These are phyloP conservation scores for Yamadazyma olivae DNA, from an alignment of 805 yeast species.

Conservation along the genomic window DNA sequence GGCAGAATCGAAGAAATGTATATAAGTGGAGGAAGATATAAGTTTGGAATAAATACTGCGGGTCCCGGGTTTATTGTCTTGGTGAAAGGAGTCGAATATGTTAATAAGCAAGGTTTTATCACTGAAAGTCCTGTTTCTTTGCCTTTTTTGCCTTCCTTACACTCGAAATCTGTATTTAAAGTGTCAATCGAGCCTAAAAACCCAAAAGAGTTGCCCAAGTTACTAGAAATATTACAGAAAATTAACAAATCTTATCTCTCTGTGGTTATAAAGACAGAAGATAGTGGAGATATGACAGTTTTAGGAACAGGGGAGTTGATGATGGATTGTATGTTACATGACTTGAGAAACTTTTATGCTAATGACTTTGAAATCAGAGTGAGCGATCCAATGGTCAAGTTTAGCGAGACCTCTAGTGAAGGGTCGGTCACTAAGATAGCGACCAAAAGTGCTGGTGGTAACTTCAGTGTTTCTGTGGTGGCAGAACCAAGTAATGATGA, in stretches of 20 bases:
- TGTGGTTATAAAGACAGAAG: constrained; percentile 69
- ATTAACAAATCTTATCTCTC: constrained; percentile 65
- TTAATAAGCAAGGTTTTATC: constrained; percentile 63
- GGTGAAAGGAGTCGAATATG: constrained; percentile 58
- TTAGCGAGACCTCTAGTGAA: constrained; percentile 72
- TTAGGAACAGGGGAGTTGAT: constrained; percentile 86
- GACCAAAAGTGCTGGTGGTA: constrained; percentile 52
- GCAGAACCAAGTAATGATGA: constrained; percentile 72
- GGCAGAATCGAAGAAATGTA: constrained; percentile 43
- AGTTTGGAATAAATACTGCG: constrained; percentile 49
- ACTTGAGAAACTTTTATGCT: constrained; percentile 61
- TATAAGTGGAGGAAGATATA: constrained; percentile 71
- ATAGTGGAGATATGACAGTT: constrained; percentile 81
- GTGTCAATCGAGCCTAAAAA: constrained; percentile 78
- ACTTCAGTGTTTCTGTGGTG: constrained; percentile 59
- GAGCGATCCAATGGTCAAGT: constrained; percentile 78
- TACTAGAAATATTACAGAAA: constrained; percentile 66
- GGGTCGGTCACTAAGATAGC: constrained; percentile 68
- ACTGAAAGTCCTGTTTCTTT: constrained; percentile 13
- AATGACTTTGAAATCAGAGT: constrained; percentile 67
- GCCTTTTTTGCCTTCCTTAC: not conserved
- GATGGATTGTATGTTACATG: constrained; percentile 79
- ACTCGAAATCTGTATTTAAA: constrained; percentile 59
- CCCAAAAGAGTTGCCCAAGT: constrained; percentile 74
- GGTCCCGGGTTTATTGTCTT: constrained; percentile 68